Percentiles rank a stretch among this genome's conserved stretches.
phyloP scores from a whole-genome alignment of 352 stramenopile species.

The Globisporangium nunn region DNA sequence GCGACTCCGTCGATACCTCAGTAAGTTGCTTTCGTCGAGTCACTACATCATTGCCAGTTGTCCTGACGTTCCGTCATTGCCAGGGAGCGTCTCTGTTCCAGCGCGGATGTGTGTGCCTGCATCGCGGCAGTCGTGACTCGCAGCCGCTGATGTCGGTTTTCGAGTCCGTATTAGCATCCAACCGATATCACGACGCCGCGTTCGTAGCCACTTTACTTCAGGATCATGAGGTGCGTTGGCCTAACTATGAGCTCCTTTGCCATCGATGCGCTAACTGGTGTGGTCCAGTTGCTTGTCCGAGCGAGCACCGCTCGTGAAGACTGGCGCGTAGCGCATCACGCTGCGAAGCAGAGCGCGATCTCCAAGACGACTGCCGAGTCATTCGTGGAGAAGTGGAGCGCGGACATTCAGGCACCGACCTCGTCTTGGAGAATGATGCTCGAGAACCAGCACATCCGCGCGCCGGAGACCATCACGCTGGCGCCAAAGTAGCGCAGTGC shows the following conservation, averaged over 20 bases:
- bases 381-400: conserved; percentile 11
- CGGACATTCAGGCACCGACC: conserved; percentile 3
- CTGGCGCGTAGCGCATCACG: conserved; percentile 7
- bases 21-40: conserved; percentile 17
- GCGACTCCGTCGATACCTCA: conserved; percentile 34
- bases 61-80: too few relatives aligned
- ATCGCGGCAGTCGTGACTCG: conserved; percentile 19
- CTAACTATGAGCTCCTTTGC: background rate
- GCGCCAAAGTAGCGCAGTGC: background rate
- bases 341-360: conserved; percentile 3
- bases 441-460: conserved; percentile 10
- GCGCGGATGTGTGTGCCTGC: conserved; percentile 34
- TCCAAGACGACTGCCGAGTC: background rate
- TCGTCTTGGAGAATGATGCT: conserved; percentile 11
- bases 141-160: conserved; percentile 19
- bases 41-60: too few relatives aligned
- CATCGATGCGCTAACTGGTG: background rate
- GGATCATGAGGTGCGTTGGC: conserved; percentile 17
- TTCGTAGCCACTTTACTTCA: conserved; percentile 48
- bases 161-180: conserved; percentile 11
- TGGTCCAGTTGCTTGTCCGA: conserved; percentile 8
- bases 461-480: conserved; percentile 8
- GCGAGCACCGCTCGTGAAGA: conserved; percentile 10
- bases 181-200: conserved; percentile 33
- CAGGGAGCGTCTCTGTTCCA: conserved; percentile 62